These are phyloP conservation scores for Aspergillus brunneoviolaceus DNA, from an alignment of 2,329 filamentous ascomycete species.

Conservation along the genomic window DNA sequence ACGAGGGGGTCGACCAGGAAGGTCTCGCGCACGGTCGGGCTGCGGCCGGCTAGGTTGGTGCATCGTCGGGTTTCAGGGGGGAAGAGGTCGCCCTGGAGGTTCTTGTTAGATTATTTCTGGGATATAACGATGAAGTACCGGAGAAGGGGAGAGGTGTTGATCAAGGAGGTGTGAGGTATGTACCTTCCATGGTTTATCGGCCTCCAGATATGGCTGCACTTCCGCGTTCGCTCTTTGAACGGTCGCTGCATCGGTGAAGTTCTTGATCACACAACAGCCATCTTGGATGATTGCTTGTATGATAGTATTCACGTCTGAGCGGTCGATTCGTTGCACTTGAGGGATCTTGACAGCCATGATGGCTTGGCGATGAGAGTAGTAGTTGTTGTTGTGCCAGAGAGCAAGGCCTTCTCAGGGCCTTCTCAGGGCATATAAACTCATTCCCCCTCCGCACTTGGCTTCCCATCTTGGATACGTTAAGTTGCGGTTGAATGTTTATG, in stretches of 20 bases:
- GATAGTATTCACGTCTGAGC: background rate
- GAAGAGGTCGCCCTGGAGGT: constrained; percentile 13
- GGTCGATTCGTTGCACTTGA: constrained; percentile 11
- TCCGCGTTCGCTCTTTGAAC: constrained; percentile 6
- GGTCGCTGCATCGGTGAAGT: constrained; percentile 9
- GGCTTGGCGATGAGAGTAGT: background rate
- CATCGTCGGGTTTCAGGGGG: constrained; percentile 16
- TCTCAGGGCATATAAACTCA: background rate
- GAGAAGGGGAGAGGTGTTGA: background rate
- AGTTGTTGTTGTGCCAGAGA: background rate
- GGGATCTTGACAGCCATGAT: constrained; percentile 7
- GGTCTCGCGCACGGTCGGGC: constrained; percentile 11
- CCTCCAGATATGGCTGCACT: constrained; percentile 11
- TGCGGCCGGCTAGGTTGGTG: constrained; percentile 16
- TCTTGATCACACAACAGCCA: constrained; percentile 12
- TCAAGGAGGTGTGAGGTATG: background rate
- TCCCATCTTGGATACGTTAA: background rate
- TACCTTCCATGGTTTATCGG: constrained; percentile 17
- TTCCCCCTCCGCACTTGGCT: background rate
- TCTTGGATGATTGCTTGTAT: constrained; percentile 9
- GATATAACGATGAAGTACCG: no score
- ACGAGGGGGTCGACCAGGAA: constrained; percentile 15
- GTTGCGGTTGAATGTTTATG: background rate
- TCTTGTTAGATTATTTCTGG: background rate
- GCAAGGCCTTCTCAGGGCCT: background rate